Base-by-base conservation (phyloP, 169 alveolate genomes). In the Plasmodium ovale region DNA sequence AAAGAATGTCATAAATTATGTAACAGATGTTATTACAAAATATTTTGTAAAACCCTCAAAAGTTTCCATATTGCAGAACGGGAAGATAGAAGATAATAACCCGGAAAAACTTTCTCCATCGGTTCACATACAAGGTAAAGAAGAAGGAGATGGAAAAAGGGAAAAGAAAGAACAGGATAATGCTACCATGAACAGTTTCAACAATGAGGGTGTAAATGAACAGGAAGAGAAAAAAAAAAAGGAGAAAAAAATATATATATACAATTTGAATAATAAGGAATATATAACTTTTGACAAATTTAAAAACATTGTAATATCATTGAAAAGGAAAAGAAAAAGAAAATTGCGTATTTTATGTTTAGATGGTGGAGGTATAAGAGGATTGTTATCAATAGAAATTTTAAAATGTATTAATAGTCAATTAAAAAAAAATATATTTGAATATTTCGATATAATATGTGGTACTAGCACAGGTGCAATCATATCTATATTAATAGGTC, bases 361-460 rank as follows among this genome's bases (percentile, higher is more conserved):
- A 0, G 98, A 96, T 67, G 98, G 98, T 6, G 98, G 98, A 6
- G 98, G 98, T 37, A 88, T 95, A 1, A 87, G 96, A 73, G 98
- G 97, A 4, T 95, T 96, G 5, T 70, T 96, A 59, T 94, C 96
- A 29, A 88, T 96, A 6, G 97, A 95, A 72, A 88, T 96, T 19
- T 65, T 96, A 68, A 90, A 89, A 82, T 69, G 68, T 7, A 82
- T 85, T 68, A 85, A 85, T 70, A 85, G 91, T 71, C 72, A 85
- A 54, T 92, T 60, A 87, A 88, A 59, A 35, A 74, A 49, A 72
- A 94, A 96, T 73, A 47, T 94, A 33, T 93, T 94, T 64, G 97
- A 93, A 58, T 87, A 71, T 21, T 96, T 96, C 58, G 98, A 96
- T 89, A 71, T 96, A 51, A 91, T 96, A 37, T 94, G 97, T 69